A percentile compares a stretch with the other conserved stretches of the same genome.
phyloP scores from a whole-genome alignment of 305 asterid genomes.

The Nicotiana rustica region DNA sequence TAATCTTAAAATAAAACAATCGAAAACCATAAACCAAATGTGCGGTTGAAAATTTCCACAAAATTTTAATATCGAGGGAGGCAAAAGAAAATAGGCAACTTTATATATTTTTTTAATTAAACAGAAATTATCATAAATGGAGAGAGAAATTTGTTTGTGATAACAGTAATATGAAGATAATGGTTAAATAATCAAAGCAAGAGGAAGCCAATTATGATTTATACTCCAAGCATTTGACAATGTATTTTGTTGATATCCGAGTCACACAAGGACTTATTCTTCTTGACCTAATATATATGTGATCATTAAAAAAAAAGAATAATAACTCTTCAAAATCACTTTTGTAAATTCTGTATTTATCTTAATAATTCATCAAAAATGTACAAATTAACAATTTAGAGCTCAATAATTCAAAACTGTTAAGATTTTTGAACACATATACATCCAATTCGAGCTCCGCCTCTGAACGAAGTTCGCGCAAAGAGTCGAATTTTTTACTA shows the following conservation, averaged over 20 bases:
- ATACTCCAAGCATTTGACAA: neutral
- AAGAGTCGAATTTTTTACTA: too few relatives aligned
- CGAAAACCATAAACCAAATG: neutral
- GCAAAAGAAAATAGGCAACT: neutral
- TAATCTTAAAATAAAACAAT: too few relatives aligned
- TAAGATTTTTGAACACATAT: too few relatives aligned
- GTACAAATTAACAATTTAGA: too few relatives aligned
- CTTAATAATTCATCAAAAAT: too few relatives aligned
- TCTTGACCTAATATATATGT: neutral
- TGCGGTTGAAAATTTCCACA: neutral
- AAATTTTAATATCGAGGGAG: neutral
- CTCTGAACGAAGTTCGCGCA: too few relatives aligned
- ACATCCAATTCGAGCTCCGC: too few relatives aligned
- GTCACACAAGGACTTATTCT: neutral
- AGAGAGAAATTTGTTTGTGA: constrained; percentile 3
- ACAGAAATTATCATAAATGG: neutral
- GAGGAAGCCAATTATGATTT: neutral
- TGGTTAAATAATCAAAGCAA: constrained; percentile 16
- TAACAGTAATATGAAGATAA: neutral
- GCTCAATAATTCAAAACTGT: too few relatives aligned
- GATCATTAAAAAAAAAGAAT: too few relatives aligned
- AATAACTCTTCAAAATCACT: too few relatives aligned
- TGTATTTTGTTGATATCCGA: neutral
- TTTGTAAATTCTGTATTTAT: too few relatives aligned
- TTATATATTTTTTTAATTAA: too few relatives aligned